Base-by-base conservation (phyloP, 2,329 filamentous ascomycete genomes). In the Curvularia sp. region DNA sequence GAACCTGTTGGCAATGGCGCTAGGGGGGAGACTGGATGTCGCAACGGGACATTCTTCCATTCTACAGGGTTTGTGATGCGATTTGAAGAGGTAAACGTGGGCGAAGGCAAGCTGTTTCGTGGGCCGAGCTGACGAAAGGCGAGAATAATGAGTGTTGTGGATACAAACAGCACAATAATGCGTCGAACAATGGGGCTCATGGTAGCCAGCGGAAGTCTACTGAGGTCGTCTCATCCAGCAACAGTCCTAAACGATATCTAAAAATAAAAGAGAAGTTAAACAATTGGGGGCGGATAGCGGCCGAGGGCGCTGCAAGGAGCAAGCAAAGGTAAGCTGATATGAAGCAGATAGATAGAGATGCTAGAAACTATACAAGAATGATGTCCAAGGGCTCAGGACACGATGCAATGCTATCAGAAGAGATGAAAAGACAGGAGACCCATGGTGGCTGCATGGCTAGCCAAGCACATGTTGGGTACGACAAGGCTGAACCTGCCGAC, bases 1-100 rank as follows among this genome's bases (percentile, higher is more conserved):
- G 53, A 63, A 23, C 71, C 74, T 9, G 68, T 69, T 3, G 77
- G 77, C 18, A 79, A 62, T 9, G 71, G 36, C 3, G 70, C 69
- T 12, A 71, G 70, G 12, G 71, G 73, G 5, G 71, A 52, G 6
- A 78, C 64, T 1, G 76, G 73, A 43, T 75, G 69, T 15, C 63
- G 69, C 23, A 68, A 57, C 4, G 71, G 67, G 12, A 78, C 54
- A 23, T 73, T 61, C 50, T 71, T 75, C 77, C 75, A 78, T 49
- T 57, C 60, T 19, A 77, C 59, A 15, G 74, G 73, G 12, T 65
- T 52, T n/a, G 66, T 62, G 39, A 77, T 66, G 51, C 55, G 63
- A 34, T 30, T 59, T 8, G 71, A 75, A 2, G 71, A 70, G 27
- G 63, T 73, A 36, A 49, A 57, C 38, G 59, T 71, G 28, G 68